A percentile compares a stretch with the other conserved stretches of the same genome.
phyloP scores from a whole-genome alignment of 805 yeast species.

The Candida corydali region DNA sequence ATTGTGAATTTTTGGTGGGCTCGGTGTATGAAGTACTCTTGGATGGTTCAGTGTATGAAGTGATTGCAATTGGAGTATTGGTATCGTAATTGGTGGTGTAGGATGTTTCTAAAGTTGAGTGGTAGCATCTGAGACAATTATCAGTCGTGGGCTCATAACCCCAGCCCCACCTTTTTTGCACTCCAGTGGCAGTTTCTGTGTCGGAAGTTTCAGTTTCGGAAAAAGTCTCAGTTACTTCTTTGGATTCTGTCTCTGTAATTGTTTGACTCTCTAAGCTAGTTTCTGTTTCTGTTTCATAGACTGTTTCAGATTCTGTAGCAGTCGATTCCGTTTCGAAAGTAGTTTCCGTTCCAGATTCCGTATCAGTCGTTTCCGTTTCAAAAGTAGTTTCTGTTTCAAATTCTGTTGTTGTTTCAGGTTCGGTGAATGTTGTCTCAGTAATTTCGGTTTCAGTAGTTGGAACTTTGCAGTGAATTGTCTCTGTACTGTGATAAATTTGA shows the following conservation, averaged over 20 bases:
- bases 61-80: not conserved
- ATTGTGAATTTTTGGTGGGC: not conserved
- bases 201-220: not conserved
- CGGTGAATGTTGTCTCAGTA: not conserved
- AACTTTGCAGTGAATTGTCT: not conserved
- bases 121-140: not conserved
- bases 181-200: not conserved
- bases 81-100: not conserved
- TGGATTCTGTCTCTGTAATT: not conserved
- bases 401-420: not conserved
- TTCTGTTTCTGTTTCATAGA: not conserved
- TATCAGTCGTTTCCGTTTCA: not conserved
- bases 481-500: slow-evolving; percentile 2
- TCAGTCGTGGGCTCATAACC: not conserved
- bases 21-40: not conserved
- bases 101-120: not conserved
- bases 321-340: not conserved
- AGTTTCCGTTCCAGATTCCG: not conserved
- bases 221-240: not conserved
- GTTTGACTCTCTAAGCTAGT: not conserved
- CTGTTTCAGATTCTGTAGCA: not conserved
- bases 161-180: not conserved
- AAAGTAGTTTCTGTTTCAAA: not conserved
- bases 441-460: not conserved
- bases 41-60: not conserved